Evolutionary conservation across 257 asterid species (phyloP).

Genomic region (Catharanthus roseus): DNA sequence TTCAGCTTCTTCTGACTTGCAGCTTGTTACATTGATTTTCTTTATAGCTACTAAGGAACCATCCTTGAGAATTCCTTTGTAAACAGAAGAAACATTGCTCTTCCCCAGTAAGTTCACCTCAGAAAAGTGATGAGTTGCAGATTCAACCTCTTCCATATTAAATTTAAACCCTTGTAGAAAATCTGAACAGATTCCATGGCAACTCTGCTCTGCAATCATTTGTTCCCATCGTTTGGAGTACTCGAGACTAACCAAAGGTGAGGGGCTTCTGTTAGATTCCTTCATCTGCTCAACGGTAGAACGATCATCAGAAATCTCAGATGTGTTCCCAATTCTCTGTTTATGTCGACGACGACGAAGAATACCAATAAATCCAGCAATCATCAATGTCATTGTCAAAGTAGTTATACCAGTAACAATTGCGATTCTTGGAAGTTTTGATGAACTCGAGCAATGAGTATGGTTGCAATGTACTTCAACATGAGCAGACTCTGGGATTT

Average conservation of each 20-base stretch:
- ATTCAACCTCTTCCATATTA: slow-evolving; percentile 81
- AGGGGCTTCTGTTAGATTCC: slow-evolving; percentile 48
- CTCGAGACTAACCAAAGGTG: slow-evolving; percentile 47
- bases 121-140: slow-evolving; percentile 91
- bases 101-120: slow-evolving; percentile 68
- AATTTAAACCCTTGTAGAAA: slow-evolving; percentile 43
- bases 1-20: slow-evolving; percentile 72
- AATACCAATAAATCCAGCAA: slow-evolving; percentile 30
- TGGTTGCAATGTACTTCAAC: slow-evolving; percentile 43
- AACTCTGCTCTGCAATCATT: slow-evolving; percentile 28
- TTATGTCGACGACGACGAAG: slow-evolving; percentile 43
- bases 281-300: slow-evolving; percentile 36
- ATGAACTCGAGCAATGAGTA: slow-evolving; percentile 49
- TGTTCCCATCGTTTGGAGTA: slow-evolving; percentile 51
- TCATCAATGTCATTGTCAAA: slow-evolving; percentile 25
- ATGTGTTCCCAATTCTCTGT: slow-evolving; percentile 58
- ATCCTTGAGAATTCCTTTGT: slow-evolving; percentile 73
- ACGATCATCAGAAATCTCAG: slow-evolving; percentile 49
- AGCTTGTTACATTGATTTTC: slow-evolving; percentile 63
- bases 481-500: slow-evolving; percentile 45
- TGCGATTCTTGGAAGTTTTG: slow-evolving; percentile 47
- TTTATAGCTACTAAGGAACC: slow-evolving; percentile 73
- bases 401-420: slow-evolving; percentile 45
- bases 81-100: slow-evolving; percentile 73
- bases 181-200: slow-evolving; percentile 30